phyloP scores from a whole-genome alignment of 2,329 filamentous ascomycete species.

The Rasamsonia emersonii region DNA sequence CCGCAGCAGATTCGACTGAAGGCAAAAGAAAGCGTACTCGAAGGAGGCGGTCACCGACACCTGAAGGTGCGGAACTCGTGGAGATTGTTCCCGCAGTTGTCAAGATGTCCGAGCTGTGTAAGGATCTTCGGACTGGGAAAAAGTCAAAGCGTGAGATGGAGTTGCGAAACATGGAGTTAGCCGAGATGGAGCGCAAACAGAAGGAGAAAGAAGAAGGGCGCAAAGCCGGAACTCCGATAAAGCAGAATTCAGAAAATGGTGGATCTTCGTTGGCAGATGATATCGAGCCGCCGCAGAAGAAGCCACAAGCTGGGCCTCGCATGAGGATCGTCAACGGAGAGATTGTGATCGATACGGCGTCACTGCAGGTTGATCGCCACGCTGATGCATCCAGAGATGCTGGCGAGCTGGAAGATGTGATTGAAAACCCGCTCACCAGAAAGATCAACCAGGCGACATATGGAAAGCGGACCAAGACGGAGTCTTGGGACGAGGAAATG shows the following conservation, averaged over 20 bases:
- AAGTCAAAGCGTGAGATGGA: slow-evolving; percentile 49
- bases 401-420: slow-evolving; percentile 37
- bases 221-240: slow-evolving; percentile 11
- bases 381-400: slow-evolving; percentile 42
- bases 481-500: slow-evolving; percentile 49
- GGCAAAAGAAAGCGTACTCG: slow-evolving; percentile 21
- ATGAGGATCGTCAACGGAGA: slow-evolving; percentile 50
- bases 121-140: slow-evolving; percentile 46
- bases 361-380: slow-evolving; percentile 48
- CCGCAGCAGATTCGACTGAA: slow-evolving; percentile 12
- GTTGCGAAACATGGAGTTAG: slow-evolving; percentile 50
- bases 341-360: slow-evolving; percentile 46
- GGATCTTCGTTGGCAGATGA: slow-evolving; percentile 12
- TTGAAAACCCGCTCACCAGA: slow-evolving; percentile 38
- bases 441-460: slow-evolving; percentile 39
- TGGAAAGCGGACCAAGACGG: slow-evolving; percentile 43
- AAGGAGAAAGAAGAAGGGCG: slow-evolving; percentile 27
- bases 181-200: slow-evolving; percentile 40
- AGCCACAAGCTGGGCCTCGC: slow-evolving; percentile 33
- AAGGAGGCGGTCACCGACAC: slow-evolving; percentile 33
- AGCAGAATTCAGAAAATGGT: slow-evolving; percentile 19
- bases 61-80: slow-evolving; percentile 39
- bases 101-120: slow-evolving; percentile 52
- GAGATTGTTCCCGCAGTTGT: slow-evolving; percentile 47
- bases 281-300: slow-evolving; percentile 15